Conservation (phyloP, 441 rosid genomes). For the Syzygium syzygioides region DNA sequence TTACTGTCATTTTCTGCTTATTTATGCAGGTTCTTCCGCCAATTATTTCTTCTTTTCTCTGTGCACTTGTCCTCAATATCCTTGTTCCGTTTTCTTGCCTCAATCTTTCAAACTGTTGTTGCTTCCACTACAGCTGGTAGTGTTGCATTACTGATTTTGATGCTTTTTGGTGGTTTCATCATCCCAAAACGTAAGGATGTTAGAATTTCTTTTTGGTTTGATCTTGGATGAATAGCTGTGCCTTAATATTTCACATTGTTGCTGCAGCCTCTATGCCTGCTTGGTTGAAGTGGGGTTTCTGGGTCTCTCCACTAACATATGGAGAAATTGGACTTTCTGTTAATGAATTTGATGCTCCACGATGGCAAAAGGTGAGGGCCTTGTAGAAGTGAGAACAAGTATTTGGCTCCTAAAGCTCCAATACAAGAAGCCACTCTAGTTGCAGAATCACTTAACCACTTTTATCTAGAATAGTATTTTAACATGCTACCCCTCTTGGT, state of each 20-base stretch:
- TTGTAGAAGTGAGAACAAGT: background rate
- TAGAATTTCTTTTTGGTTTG: background rate
- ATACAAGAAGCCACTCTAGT: background rate
- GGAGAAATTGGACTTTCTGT: constrained; percentile 40
- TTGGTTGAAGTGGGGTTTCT: constrained; percentile 52
- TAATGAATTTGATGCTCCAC: constrained; percentile 39
- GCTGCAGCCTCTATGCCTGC: constrained; percentile 43
- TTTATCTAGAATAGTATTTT: background rate
- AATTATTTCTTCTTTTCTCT: constrained; percentile 33
- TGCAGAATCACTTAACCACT: background rate
- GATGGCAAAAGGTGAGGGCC: constrained; percentile 42
- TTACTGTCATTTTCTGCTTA: background rate
- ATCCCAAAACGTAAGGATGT: constrained; percentile 32
- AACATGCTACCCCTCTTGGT: background rate
- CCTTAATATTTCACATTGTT: background rate
- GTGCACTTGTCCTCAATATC: constrained; percentile 42
- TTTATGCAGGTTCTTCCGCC: constrained; percentile 43
- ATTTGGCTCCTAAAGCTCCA: background rate
- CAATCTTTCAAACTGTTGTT: constrained; percentile 35
- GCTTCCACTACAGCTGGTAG: constrained; percentile 40
- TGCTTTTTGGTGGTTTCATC: constrained; percentile 39
- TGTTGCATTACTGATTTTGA: constrained; percentile 23
- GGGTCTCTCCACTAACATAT: constrained; percentile 37
- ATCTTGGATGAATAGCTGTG: background rate
- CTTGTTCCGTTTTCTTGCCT: constrained; percentile 46